Conservation (phyloP, 495 filamentous ascomycete genomes). For the Diplogelasinospora grovesii region DNA sequence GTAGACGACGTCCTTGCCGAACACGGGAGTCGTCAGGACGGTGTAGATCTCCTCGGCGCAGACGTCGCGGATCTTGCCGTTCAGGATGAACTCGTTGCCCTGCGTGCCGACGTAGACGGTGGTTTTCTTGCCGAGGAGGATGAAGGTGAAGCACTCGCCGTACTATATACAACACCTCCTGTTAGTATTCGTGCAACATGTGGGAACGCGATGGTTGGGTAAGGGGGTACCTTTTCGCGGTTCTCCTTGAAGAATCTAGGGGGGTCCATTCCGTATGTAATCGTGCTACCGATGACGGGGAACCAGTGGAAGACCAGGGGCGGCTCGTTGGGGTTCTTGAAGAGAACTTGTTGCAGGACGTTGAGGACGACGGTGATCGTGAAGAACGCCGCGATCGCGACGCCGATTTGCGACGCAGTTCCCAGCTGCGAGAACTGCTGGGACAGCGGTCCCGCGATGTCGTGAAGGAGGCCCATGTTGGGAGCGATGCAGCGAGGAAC, state of each 20-base stretch:
- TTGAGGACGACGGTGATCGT: slow-evolving; percentile 56
- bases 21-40: slow-evolving; percentile 76
- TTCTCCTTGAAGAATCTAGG: slow-evolving; percentile 69
- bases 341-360: slow-evolving; percentile 60
- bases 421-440: slow-evolving; percentile 37
- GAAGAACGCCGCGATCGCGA: slow-evolving; percentile 38
- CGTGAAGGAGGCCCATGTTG: slow-evolving; percentile 47
- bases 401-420: slow-evolving; percentile 39
- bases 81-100: slow-evolving; percentile 82
- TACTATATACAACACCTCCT: no score
- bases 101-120: slow-evolving; percentile 69
- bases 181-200: no score
- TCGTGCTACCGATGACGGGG: slow-evolving; percentile 70
- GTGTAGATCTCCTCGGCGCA: slow-evolving; percentile 78
- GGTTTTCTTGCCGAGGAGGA: slow-evolving; percentile 67
- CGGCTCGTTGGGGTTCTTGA: slow-evolving; percentile 65
- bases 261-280: slow-evolving; percentile 78
- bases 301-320: slow-evolving; percentile 82
- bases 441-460: slow-evolving; percentile 36
- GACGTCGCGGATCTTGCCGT: slow-evolving; percentile 75
- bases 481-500: not conserved
- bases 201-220: no score
- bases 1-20: slow-evolving; percentile 80
- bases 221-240: slow-evolving; percentile 67
- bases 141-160: slow-evolving; percentile 61